A percentile compares a stretch with the other conserved stretches of the same genome.
phyloP scores from a whole-genome alignment of 2,329 filamentous ascomycete species.

The Aspergillus tanneri region DNA sequence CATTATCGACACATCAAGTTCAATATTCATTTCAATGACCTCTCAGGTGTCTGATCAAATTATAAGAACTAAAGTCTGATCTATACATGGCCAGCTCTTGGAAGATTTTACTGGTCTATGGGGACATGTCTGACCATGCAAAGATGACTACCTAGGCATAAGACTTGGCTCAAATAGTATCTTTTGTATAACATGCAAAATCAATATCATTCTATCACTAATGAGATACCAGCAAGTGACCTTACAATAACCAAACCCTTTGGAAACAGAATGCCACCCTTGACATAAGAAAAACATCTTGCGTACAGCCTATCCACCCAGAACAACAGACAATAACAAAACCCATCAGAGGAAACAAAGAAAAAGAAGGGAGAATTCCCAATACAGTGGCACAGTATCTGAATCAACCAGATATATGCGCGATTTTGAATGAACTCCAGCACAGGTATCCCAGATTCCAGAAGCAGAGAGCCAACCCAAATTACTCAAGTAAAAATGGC shows the following conservation, averaged over 20 bases:
- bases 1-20: too few species aligned
- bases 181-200: not conserved
- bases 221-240: not conserved
- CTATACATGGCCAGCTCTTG: too few species aligned
- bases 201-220: conserved; percentile 13
- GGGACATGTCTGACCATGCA: too few species aligned
- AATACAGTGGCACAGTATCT: not conserved
- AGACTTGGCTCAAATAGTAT: not conserved
- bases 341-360: not conserved
- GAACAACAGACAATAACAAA: not conserved
- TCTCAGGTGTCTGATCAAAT: too few species aligned
- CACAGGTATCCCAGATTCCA: not conserved
- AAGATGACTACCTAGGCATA: too few species aligned
- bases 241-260: conserved; percentile 4
- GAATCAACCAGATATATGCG: too few species aligned
- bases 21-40: too few species aligned
- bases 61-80: too few species aligned
- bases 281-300: not conserved
- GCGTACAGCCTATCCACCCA: not conserved
- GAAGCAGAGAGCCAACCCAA: conserved; percentile 3
- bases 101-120: too few species aligned
- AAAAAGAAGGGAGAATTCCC: not conserved
- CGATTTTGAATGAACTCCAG: not conserved
- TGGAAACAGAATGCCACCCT: conserved; percentile 9
- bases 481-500: conserved; percentile 3